Base-by-base conservation (phyloP, 2,329 filamentous ascomycete genomes). In the Mycosphaerella sp. region DNA sequence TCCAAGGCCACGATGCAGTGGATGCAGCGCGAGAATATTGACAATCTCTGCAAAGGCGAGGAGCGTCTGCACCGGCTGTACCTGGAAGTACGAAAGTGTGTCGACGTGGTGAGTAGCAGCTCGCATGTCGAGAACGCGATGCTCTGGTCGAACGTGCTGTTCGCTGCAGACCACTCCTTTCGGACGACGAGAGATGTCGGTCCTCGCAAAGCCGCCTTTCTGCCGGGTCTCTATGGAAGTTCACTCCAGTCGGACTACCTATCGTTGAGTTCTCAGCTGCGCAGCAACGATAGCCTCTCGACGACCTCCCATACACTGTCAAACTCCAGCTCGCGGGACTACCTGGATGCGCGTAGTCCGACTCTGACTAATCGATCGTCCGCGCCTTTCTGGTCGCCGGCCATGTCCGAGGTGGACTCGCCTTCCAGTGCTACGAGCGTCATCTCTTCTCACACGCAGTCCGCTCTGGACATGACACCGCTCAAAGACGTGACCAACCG, bases 11-110 rank as follows among this genome's bases (percentile, higher is more conserved):
- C 90, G 0, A 76, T 80, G 17, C 82, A 83, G 53, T 98, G 92
- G 89, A 77, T 97, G 50, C 83, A 86, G 46, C 83, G 87, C 61
- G 86, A 85, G 59, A 83, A 84, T 11, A 85, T 97, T 32, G 89
- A 95, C 68, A 95, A 95, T 66, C 92, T 97, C 62, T 98, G 93
- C 72, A 86, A 84, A 62, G 93, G 92, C 5, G 93, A 98, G 69
- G 93, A 98, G 72, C 78, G 93, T 48, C 92, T 98, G 36, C 93
- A 97, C 68, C 84, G 91, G 9, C 93, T 98, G 70, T 93, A 86
- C 67, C 87, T 90, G 61, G 93, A 97, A 68, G 81, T 97, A 29
- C 87, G 92, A 64, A 86, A 83, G 58, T 95, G 89, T 66, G 85
- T 95, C 59, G 86, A 83, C 62, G 90, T 89, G 67, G 77, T 97